Evolutionary conservation across 768 basidiomycete genomes (phyloP).

Genomic region (Cyathus striatus): DNA sequence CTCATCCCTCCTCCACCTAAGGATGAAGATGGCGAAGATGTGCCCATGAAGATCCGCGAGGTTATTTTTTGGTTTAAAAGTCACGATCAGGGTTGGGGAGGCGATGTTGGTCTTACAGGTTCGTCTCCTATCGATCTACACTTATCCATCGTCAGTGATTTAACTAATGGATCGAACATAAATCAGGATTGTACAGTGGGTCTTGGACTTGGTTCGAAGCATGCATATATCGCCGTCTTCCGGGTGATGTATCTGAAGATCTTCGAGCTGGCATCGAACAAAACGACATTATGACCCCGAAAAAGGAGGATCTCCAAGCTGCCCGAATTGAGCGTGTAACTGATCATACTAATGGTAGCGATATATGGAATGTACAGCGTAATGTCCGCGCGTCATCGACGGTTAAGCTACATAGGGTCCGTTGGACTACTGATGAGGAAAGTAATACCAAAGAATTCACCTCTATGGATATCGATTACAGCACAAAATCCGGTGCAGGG

Average conservation of each 20-base stretch:
- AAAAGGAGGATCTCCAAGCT: not conserved
- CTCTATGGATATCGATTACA: not conserved
- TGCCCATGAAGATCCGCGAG: not conserved
- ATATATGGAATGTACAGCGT: conserved; percentile 13
- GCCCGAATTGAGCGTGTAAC: not conserved
- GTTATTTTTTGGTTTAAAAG: conserved; percentile 6
- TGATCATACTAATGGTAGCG: conserved; percentile 1
- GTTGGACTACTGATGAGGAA: not conserved
- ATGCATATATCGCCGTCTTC: conserved; percentile 9
- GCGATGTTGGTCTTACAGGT: conserved; percentile 10
- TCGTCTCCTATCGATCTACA: not conserved
- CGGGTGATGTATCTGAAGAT: not conserved
- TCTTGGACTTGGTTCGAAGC: conserved; percentile 21
- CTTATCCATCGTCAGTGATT: no score
- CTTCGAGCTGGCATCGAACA: not conserved
- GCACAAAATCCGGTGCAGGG: conserved; percentile 4
- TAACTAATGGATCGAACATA: not conserved
- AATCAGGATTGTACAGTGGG: conserved; percentile 12
- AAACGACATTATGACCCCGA: not conserved
- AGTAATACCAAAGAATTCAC: conserved; percentile 1
- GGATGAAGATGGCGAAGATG: no score
- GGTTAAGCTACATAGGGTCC: not conserved
- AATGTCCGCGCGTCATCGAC: conserved; percentile 13
- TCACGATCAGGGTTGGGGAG: conserved; percentile 21
- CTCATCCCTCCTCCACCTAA: no score